Percentiles rank a stretch among this genome's conserved stretches.
phyloP scores from a whole-genome alignment of 371 early-diverging fungal species.

The Rozella allomycis region DNA sequence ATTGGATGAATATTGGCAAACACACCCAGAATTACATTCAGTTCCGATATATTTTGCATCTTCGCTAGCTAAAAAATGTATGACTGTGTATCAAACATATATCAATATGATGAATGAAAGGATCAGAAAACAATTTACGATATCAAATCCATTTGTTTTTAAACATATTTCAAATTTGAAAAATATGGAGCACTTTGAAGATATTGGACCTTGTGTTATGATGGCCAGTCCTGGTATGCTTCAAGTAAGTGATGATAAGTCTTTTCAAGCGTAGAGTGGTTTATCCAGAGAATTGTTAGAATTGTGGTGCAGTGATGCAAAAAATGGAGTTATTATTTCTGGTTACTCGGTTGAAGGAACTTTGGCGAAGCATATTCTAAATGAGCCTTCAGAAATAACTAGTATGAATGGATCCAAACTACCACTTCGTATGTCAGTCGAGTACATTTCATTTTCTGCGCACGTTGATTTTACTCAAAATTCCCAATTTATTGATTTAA shows the following conservation, averaged over 20 bases:
- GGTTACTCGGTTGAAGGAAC: slow-evolving; percentile 99
- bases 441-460: slow-evolving; percentile 97
- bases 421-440: slow-evolving; percentile 75
- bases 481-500: slow-evolving; percentile 90
- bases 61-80: slow-evolving; percentile 91
- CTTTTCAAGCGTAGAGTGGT: slow-evolving; percentile 43
- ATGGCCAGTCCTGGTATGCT: slow-evolving; percentile 99
- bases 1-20: slow-evolving; percentile 97
- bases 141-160: slow-evolving; percentile 93
- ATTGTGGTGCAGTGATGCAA: slow-evolving; percentile 85
- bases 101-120: slow-evolving; percentile 98
- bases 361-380: slow-evolving; percentile 81
- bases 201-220: slow-evolving; percentile 97
- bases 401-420: slow-evolving; percentile 69
- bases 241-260: slow-evolving; percentile 31
- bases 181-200: slow-evolving; percentile 84
- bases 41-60: slow-evolving; percentile 98
- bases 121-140: slow-evolving; percentile 76
- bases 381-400: slow-evolving; percentile 75
- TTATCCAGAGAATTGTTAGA: slow-evolving; percentile 94
- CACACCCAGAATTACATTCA: slow-evolving; percentile 74
- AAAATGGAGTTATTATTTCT: slow-evolving; percentile 92
- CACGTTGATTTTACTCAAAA: slow-evolving; percentile 99
- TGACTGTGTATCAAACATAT: slow-evolving; percentile 97
- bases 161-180: slow-evolving; percentile 87